These are phyloP conservation scores for Aspergillus sclerotioniger DNA, from an alignment of 495 filamentous ascomycete genomes.

Conservation along the genomic window DNA sequence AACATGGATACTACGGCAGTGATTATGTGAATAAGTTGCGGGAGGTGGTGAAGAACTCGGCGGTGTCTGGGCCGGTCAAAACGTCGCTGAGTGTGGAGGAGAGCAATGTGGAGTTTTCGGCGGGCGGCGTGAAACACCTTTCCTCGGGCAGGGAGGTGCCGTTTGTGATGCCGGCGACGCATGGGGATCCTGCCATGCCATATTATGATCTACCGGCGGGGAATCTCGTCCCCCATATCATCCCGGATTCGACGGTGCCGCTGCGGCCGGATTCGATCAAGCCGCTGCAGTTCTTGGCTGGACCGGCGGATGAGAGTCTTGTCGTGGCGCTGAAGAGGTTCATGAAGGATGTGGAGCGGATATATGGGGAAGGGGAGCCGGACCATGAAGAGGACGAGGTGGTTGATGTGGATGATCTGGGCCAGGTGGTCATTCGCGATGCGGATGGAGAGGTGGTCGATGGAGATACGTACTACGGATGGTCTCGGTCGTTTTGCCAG, in stretches of 20 bases:
- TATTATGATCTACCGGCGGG: conserved; percentile 86
- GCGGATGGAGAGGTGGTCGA: conserved; percentile 57
- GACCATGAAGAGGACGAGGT: conserved; percentile 36
- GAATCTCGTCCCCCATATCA: conserved; percentile 74
- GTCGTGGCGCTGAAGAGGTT: conserved; percentile 65
- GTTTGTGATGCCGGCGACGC: conserved; percentile 68
- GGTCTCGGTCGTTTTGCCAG: conserved; percentile 77
- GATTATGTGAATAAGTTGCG: conserved; percentile 60
- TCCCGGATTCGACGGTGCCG: conserved; percentile 69
- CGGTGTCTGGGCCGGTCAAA: conserved; percentile 25
- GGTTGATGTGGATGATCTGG: conserved; percentile 70
- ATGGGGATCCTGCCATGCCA: conserved; percentile 72
- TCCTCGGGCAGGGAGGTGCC: conserved; percentile 52
- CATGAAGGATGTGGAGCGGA: conserved; percentile 63
- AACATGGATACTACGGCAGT: conserved; percentile 63
- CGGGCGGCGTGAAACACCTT: conserved; percentile 19
- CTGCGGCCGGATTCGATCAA: conserved; percentile 71
- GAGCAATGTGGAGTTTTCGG: conserved; percentile 16
- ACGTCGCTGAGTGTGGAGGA: conserved; percentile 28
- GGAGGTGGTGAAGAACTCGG: conserved; percentile 52
- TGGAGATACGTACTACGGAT: conserved; percentile 83
- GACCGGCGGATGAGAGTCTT: conserved; percentile 67
- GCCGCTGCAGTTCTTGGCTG: conserved; percentile 69
- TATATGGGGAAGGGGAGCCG: conserved; percentile 48
- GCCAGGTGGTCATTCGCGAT: conserved; percentile 62